phyloP scores from a whole-genome alignment of 208 protist genomes.

The Angomonas deanei region DNA sequence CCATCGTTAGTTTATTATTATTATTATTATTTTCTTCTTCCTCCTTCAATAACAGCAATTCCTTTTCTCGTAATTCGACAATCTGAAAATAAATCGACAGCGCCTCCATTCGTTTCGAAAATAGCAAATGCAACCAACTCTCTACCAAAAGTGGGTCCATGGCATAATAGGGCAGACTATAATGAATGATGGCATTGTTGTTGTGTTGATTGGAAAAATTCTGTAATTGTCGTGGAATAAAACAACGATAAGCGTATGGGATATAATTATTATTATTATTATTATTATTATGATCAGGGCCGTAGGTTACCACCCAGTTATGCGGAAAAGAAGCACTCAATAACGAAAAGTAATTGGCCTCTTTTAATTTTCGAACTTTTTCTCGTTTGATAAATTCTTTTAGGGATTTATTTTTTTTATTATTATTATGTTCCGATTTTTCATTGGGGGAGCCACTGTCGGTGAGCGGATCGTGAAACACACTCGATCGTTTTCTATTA shows the following conservation, averaged over 20 bases:
- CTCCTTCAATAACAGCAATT: not conserved
- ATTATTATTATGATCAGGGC: no score
- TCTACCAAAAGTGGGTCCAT: conserved; percentile 65
- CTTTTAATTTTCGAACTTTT: not conserved
- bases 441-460: not conserved
- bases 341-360: not conserved
- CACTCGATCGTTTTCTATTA: not conserved
- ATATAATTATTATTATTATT: no score
- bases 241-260: no score
- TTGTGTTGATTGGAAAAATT: not conserved
- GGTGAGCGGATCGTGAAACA: not conserved
- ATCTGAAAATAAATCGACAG: not conserved
- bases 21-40: not conserved
- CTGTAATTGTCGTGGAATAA: not conserved
- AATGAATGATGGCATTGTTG: not conserved
- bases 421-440: not conserved
- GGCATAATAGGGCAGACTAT: conserved; percentile 20
- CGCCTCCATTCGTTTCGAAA: conserved; percentile 39
- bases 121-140: conserved; percentile 48
- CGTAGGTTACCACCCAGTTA: not conserved
- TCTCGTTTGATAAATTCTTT: not conserved
- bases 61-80: not conserved
- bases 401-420: not conserved
- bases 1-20: not conserved
- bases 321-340: not conserved